These are phyloP conservation scores for Epichloe amarillans DNA, from an alignment of 2,329 filamentous ascomycete species.

Conservation along the genomic window DNA sequence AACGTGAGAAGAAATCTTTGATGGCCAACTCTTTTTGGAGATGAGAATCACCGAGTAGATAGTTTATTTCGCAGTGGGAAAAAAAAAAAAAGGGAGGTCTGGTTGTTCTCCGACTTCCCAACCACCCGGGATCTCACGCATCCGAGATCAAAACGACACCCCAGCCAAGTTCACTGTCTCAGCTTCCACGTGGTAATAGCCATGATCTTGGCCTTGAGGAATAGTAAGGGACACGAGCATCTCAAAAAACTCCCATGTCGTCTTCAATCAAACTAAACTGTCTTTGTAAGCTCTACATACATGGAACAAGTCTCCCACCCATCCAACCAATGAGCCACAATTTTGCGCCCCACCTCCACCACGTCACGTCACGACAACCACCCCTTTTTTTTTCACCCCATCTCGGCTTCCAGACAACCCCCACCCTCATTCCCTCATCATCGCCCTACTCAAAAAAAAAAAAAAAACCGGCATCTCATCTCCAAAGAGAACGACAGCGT, in stretches of 20 bases:
- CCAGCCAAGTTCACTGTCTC: neutral
- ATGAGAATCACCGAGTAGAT: neutral
- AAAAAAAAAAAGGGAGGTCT: too few species aligned
- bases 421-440: neutral
- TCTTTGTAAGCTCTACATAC: too few species aligned
- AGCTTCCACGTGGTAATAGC: too few species aligned
- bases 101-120: neutral
- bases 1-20: too few species aligned
- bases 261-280: too few species aligned
- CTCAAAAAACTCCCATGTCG: too few species aligned
- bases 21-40: too few species aligned
- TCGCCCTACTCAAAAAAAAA: neutral
- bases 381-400: too few species aligned
- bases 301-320: neutral
- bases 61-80: neutral
- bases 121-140: slow-evolving; percentile 2
- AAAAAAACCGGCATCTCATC: neutral
- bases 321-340: too few species aligned
- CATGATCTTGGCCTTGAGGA: too few species aligned
- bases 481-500: neutral
- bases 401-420: neutral
- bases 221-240: too few species aligned
- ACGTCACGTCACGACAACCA: neutral
- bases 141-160: neutral
- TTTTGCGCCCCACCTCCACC: neutral